A percentile compares a stretch with the other conserved stretches of the same genome.
Evolutionary conservation across 345 rosid genomes (phyloP).

Genomic region (Toxicodendron radicans): DNA sequence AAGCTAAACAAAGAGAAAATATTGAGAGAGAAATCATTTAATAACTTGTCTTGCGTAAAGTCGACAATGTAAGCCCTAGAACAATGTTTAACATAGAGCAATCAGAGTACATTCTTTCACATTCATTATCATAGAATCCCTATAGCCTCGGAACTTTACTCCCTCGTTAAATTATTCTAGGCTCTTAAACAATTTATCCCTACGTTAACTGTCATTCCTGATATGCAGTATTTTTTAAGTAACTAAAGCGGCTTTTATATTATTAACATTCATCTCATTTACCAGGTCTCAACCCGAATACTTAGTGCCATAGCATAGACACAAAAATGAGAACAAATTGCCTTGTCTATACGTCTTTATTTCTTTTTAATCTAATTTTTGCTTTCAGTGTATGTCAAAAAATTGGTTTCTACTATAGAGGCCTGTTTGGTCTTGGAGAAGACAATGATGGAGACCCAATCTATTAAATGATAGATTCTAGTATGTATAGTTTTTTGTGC

Average conservation of each 20-base stretch:
- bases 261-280: background rate
- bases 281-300: background rate
- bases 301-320: background rate
- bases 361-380: background rate
- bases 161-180: background rate
- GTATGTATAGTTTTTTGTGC: background rate
- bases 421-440: slow-evolving; percentile 3
- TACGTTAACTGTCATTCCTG: slow-evolving; percentile 6
- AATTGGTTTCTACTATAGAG: background rate
- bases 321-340: background rate
- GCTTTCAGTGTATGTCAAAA: background rate
- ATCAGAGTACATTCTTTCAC: slow-evolving; percentile 18
- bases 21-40: background rate
- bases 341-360: background rate
- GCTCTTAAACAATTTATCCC: slow-evolving; percentile 4
- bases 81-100: slow-evolving; percentile 34
- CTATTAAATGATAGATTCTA: background rate
- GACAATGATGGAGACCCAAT: slow-evolving; percentile 14
- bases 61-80: slow-evolving; percentile 23
- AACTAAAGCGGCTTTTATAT: background rate
- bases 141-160: slow-evolving; percentile 16
- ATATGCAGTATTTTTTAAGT: slow-evolving; percentile 3
- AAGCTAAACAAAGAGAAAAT: background rate
- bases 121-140: slow-evolving; percentile 21
- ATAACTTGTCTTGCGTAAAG: slow-evolving; percentile 20